phyloP scores from a whole-genome alignment of 768 basidiomycete species.

The Scleroderma bovista region DNA sequence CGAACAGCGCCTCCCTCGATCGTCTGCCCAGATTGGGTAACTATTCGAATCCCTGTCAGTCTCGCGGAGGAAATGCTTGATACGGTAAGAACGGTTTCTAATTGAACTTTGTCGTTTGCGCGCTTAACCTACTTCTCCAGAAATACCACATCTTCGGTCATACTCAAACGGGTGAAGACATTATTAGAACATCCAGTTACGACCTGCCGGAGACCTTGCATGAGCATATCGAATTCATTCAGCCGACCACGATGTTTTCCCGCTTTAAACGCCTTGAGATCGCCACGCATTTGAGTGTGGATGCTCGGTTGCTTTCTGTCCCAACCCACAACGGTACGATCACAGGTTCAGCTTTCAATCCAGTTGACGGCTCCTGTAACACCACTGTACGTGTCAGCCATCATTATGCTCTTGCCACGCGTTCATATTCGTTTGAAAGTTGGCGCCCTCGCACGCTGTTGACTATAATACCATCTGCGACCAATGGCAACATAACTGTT shows the following conservation, averaged over 20 bases:
- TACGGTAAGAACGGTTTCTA: constrained; percentile 40
- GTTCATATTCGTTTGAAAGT: no score
- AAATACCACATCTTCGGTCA: constrained; percentile 62
- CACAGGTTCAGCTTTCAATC: constrained; percentile 28
- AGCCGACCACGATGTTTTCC: constrained; percentile 68
- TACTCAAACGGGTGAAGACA: constrained; percentile 42
- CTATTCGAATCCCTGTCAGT: constrained; percentile 48
- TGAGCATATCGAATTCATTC: constrained; percentile 59
- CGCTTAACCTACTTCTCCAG: constrained; percentile 33
- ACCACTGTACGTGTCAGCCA: constrained; percentile 23
- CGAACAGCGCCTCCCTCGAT: constrained; percentile 43
- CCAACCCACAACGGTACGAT: constrained; percentile 10
- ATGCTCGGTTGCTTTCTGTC: neutral
- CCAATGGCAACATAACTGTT: constrained; percentile 43
- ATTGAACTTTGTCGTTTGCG: neutral
- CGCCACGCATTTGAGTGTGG: constrained; percentile 30
- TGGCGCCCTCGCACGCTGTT: no score
- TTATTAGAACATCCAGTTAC: constrained; percentile 63
- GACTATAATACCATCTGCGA: constrained; percentile 11
- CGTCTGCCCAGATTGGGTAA: constrained; percentile 72
- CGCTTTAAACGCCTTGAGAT: no score
- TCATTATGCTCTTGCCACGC: no score
- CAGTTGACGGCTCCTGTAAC: constrained; percentile 47
- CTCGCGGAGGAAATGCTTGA: constrained; percentile 64
- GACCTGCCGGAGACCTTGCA: constrained; percentile 58